Evolutionary conservation across 495 filamentous ascomycete genomes (phyloP).

Genomic region (Aspergillus hancockii): DNA sequence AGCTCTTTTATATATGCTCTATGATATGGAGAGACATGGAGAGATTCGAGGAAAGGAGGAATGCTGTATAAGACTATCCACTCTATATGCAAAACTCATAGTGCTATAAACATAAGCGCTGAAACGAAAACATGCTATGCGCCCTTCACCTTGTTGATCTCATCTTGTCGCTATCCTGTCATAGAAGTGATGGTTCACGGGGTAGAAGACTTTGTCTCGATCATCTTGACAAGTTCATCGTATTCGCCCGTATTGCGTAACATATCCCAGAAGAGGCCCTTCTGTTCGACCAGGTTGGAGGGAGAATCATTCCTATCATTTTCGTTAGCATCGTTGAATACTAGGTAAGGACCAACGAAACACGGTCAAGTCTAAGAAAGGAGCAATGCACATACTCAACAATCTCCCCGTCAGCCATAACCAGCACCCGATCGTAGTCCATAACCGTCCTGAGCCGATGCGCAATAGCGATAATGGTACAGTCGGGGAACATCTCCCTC

Average conservation of each 20-base stretch:
- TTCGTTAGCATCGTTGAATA: not conserved
- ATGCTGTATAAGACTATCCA: not conserved
- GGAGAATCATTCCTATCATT: constrained; percentile 43
- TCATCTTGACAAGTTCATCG: constrained; percentile 38
- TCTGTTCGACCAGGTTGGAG: constrained; percentile 37
- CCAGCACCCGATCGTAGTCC: constrained; percentile 41
- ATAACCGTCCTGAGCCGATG: constrained; percentile 43
- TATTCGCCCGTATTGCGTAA: constrained; percentile 51
- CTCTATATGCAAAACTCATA: not conserved
- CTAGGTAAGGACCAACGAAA: not conserved
- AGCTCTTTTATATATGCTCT: not conserved
- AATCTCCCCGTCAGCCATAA: constrained; percentile 33
- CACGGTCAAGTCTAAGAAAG: not conserved
- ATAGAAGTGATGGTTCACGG: not conserved
- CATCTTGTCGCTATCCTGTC: not conserved
- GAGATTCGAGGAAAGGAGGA: too few relatives aligned
- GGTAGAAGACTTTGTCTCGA: not conserved
- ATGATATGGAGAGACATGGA: too few relatives aligned
- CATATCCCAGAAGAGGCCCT: constrained; percentile 53
- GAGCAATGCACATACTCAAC: constrained; percentile 25
- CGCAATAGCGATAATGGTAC: constrained; percentile 43
- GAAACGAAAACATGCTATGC: not conserved
- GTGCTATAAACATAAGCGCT: not conserved
- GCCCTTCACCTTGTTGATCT: not conserved
- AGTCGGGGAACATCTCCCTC: constrained; percentile 32